These are phyloP conservation scores for Penicillium salamii DNA, from an alignment of 495 filamentous ascomycete species.

Conservation along the genomic window DNA sequence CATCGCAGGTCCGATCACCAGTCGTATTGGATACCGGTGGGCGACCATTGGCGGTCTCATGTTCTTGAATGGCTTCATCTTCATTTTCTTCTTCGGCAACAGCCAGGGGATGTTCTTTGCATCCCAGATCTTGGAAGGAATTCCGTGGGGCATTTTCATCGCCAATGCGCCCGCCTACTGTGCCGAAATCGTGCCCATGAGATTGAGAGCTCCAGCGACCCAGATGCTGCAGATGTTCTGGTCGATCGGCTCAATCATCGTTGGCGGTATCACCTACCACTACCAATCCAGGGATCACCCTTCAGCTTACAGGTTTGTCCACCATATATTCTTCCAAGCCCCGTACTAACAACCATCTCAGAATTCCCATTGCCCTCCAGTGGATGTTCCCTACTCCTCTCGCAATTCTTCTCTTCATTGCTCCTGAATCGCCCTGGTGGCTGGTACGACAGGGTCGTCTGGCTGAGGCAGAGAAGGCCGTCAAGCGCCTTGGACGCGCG, in stretches of 20 bases:
- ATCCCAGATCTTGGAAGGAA: constrained; percentile 44
- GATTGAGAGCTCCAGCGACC: constrained; percentile 42
- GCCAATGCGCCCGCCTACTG: constrained; percentile 46
- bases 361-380: constrained; percentile 46
- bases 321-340: constrained; percentile 25
- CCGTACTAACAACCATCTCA: constrained; percentile 29
- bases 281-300: constrained; percentile 34
- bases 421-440: constrained; percentile 51
- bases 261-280: constrained; percentile 42
- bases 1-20: constrained; percentile 44
- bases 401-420: constrained; percentile 39
- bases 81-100: constrained; percentile 43
- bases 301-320: constrained; percentile 43
- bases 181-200: constrained; percentile 43
- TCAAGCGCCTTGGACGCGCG: constrained; percentile 34
- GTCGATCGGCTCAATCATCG: constrained; percentile 46
- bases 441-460: constrained; percentile 42
- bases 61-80: constrained; percentile 44
- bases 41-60: constrained; percentile 41
- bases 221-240: constrained; percentile 50
- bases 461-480: constrained; percentile 36
- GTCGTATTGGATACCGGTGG: constrained; percentile 47
- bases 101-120: constrained; percentile 40
- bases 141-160: constrained; percentile 51
- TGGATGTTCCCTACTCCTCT: constrained; percentile 46